Evolutionary conservation across 2,329 filamentous ascomycete species (phyloP), one percentile per base, ranked within the genome.

Genomic region (Rhinocladiella similis): DNA sequence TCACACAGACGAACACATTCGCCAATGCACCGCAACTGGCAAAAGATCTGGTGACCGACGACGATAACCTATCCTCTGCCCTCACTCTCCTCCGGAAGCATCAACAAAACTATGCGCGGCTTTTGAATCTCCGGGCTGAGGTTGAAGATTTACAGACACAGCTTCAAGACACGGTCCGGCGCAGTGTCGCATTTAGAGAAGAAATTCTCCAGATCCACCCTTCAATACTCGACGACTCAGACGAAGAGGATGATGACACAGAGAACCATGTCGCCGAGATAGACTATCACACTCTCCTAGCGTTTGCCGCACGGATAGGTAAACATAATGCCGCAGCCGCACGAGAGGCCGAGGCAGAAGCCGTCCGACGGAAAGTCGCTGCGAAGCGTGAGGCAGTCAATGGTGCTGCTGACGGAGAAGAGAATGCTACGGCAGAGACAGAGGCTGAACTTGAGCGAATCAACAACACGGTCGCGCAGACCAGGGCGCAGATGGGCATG

Each of bases 271-370:
- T 54, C 13, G 47, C 56, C 18, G 72, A 75, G 45, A 69, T 78
- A 7, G 75, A 77, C 39, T 78, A 77, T 58, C 68, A 68, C 35
- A 62, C 76, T 2, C 68, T 78, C 0, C 65, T 78, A 13, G 70
- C 75, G 27, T 78, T 78, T 50, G 75, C 76, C 3, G 70, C 75
- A 4, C 67, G 75, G 18, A 77, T 78, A 45, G 77, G 75, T 67
- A 76, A 75, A 63, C 77, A 77, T 57, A 77, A 78, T 52, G 69
- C 72, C 16, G 68, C 74, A 53, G 76, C 75, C 0, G 74, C 74
- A 25, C 69, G 72, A 10, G 75, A 77, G 63, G 75, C 73, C 10
- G 70, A 71, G 16, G 68, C 66, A 1, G 69, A 70, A 16, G 59
- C 57, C 10, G 59, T 57, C 12, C 41, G 63, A 43, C 38, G 58